phyloP scores from a whole-genome alignment of 2,329 filamentous ascomycete species.

The Monilinia vaccinii-corymbosi region DNA sequence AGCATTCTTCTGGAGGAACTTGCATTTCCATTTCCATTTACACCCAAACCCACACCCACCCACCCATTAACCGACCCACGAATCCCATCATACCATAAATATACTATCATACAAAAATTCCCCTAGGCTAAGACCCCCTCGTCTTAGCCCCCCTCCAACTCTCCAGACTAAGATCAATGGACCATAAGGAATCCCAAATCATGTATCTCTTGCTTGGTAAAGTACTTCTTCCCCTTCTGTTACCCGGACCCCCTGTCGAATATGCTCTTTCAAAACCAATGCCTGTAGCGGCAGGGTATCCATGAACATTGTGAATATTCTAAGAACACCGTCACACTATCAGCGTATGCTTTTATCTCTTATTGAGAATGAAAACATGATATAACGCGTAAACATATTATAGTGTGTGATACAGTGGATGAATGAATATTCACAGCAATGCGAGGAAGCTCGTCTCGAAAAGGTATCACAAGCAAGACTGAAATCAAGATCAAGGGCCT shows the following conservation, averaged over 20 bases:
- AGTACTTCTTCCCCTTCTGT: conserved; percentile 8
- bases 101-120: background rate
- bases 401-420: background rate
- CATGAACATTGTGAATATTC: conserved; percentile 8
- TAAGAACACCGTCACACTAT: conserved; percentile 16
- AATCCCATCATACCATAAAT: background rate
- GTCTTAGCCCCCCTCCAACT: conserved; percentile 26
- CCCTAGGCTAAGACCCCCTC: background rate
- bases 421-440: background rate
- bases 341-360: conserved; percentile 15
- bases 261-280: background rate
- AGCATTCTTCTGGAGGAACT: no score
- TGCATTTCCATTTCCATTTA: no score
- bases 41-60: no score
- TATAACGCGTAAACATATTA: background rate
- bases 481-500: conserved; percentile 17
- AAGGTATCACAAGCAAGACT: background rate
- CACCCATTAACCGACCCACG: no score
- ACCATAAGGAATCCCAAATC: conserved; percentile 56
- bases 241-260: background rate
- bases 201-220: conserved; percentile 40
- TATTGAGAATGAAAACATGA: background rate
- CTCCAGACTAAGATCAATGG: conserved; percentile 48
- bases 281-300: background rate
- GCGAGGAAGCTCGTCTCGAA: background rate